Evolutionary conservation across 257 asterid genomes (phyloP), one percentile per base, ranked within the genome.

Genomic region (Avicennia marina): DNA sequence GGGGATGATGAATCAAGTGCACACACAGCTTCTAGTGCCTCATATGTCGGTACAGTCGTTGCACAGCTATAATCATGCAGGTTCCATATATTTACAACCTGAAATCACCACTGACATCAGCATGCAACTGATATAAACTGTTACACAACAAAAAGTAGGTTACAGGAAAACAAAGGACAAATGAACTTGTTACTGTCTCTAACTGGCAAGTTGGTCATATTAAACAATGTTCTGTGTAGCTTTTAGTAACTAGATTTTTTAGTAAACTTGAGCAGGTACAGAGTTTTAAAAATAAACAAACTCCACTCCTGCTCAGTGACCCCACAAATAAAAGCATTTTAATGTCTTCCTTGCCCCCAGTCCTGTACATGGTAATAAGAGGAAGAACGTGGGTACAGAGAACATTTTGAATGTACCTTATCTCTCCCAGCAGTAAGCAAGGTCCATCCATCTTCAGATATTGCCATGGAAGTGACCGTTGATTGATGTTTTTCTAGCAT

Each of bases 371-470:
- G 16, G 24, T 38, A 36, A 6, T 12, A n/a, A n/a, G n/a, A n/a
- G n/a, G n/a, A n/a, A n/a, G n/a, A n/a, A n/a, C n/a, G 22, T 45
- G 40, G 33, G 26, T 24, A 57, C 51, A 47, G 32, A 41, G 6
- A 46, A 16, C 9, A 19, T 46, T 3, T 46, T 4, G 26, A 19
- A 46, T 63, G 17, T 75, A 78, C 99, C 95, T 93, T 89, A 59
- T 93, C 99, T 78, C 99, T 77, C 71, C 99, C 97, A 7, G 96
- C 94, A 49, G 84, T 78, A 58, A 93, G 65, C 85, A 93, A 72
- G 51, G 95, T 81, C 94, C 87, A 72, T 54, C 97, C 99, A 58
- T 93, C 97, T 72, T 78, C 83, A 58, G 99, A 86, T 66, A 93
- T 58, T 32, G 89, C 89, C 70, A 93, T 60, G 32, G 99, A 89